Percentiles rank a stretch among this genome's conserved stretches.
These are phyloP conservation scores for Nakazawaea populi DNA, from an alignment of 805 yeast species.

Conservation along the genomic window DNA sequence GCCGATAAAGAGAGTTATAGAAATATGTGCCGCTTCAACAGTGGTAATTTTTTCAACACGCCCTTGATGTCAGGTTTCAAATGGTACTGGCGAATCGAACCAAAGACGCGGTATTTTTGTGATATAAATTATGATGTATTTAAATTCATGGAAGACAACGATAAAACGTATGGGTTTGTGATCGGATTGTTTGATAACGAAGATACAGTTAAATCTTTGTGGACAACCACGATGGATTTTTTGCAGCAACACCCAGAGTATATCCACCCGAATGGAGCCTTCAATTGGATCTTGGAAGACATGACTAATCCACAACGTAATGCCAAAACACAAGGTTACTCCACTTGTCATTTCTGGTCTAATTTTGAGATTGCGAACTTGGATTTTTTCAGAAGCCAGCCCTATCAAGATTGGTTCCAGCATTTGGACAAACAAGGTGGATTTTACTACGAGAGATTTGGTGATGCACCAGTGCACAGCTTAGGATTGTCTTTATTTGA, in stretches of 20 bases:
- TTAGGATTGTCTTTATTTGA: constrained; percentile 69
- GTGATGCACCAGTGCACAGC: constrained; percentile 88
- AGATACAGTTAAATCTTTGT: constrained; percentile 52
- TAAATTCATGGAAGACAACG: constrained; percentile 61
- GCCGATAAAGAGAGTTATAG: constrained; percentile 62
- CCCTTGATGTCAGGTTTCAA: constrained; percentile 55
- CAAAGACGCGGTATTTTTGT: constrained; percentile 61
- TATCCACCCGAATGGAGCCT: constrained; percentile 47
- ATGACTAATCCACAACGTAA: constrained; percentile 43
- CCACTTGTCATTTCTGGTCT: constrained; percentile 83
- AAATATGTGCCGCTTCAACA: constrained; percentile 81
- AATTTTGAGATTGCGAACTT: constrained; percentile 82
- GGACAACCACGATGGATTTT: constrained; percentile 66
- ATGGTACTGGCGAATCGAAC: constrained; percentile 83
- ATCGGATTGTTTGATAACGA: constrained; percentile 66
- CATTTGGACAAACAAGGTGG: constrained; percentile 67
- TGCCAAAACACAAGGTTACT: constrained; percentile 34
- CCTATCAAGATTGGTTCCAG: constrained; percentile 56
- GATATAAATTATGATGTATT: constrained; percentile 73
- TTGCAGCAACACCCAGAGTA: constrained; percentile 51
- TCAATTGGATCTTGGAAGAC: constrained; percentile 47
- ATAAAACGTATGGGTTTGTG: constrained; percentile 70
- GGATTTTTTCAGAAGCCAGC: constrained; percentile 67
- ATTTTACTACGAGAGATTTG: constrained; percentile 89
- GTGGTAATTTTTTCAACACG: constrained; percentile 56